These are phyloP conservation scores for Avena sativa DNA, from an alignment of 176 grass and related monocot genomes.

Conservation along the genomic window DNA sequence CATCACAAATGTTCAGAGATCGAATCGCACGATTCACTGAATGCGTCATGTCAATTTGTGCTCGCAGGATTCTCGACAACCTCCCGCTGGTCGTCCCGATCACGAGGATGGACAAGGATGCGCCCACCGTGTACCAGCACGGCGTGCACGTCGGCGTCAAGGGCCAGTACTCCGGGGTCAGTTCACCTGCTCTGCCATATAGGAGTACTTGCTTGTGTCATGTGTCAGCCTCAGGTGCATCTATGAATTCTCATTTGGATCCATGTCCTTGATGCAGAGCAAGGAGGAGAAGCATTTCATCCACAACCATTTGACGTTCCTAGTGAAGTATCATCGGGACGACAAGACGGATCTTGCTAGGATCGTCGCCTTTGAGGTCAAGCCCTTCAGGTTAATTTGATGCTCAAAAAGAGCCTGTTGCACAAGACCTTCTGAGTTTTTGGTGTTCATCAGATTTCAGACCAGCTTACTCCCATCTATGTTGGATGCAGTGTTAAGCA, in stretches of 20 bases:
- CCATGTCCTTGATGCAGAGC: conserved; percentile 53
- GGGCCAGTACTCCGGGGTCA: conserved; percentile 76
- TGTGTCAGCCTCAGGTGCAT: background rate
- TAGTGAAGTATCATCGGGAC: conserved; percentile 87
- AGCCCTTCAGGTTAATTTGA: conserved; percentile 65
- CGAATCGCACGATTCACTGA: background rate
- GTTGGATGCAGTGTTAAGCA: conserved; percentile 60
- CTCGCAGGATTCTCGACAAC: conserved; percentile 86
- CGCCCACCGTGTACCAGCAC: conserved; percentile 64
- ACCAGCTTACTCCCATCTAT: background rate
- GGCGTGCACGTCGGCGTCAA: conserved; percentile 85
- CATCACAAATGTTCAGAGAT: background rate
- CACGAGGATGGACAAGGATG: conserved; percentile 66
- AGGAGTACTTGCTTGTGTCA: background rate
- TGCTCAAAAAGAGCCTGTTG: background rate
- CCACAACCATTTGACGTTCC: conserved; percentile 86
- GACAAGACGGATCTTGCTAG: conserved; percentile 62
- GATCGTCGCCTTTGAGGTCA: conserved; percentile 94
- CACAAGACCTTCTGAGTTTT: background rate
- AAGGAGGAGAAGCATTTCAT: conserved; percentile 92
- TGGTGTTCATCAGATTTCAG: background rate
- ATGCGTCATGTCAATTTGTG: background rate
- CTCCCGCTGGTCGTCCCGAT: conserved; percentile 80
- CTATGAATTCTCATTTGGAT: background rate
- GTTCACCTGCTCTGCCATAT: conserved; percentile 22